Conservation (phyloP, 179 eudicot species). For the Beta corolliflora region DNA sequence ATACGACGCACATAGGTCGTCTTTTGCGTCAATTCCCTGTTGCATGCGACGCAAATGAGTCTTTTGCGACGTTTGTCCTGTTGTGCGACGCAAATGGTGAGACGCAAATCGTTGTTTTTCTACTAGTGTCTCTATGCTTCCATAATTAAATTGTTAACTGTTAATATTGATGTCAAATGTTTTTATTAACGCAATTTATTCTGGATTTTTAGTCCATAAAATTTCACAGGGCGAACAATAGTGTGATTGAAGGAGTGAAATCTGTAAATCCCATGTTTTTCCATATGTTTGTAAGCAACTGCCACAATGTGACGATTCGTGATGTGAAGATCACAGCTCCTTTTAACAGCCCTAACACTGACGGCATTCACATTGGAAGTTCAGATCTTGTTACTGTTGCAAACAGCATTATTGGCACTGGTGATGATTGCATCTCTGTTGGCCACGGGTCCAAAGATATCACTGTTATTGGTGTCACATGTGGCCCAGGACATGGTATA, state of each 20-base stretch:
- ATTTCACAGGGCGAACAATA: conserved; percentile 35
- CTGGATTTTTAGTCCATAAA: conserved; percentile 43
- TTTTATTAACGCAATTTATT: background rate
- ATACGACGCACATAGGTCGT: too few relatives aligned
- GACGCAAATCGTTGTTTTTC: too few relatives aligned
- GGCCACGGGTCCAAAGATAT: conserved; percentile 49
- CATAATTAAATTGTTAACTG: too few relatives aligned
- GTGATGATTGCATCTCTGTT: conserved; percentile 73
- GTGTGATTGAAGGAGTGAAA: conserved; percentile 41
- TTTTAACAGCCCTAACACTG: conserved; percentile 56
- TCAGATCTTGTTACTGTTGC: conserved; percentile 30
- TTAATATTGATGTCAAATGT: too few relatives aligned
- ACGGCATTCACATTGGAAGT: conserved; percentile 55
- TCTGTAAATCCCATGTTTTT: conserved; percentile 58
- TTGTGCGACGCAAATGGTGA: too few relatives aligned
- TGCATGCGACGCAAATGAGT: too few relatives aligned
- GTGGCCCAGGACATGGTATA: conserved; percentile 73
- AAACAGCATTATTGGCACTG: conserved; percentile 50
- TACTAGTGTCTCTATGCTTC: too few relatives aligned
- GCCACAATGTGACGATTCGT: conserved; percentile 34
- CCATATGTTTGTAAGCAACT: conserved; percentile 42
- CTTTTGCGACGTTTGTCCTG: too few relatives aligned
- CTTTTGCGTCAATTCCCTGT: too few relatives aligned
- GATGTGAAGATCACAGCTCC: conserved; percentile 50
- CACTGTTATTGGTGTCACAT: conserved; percentile 37